A percentile compares a stretch with the other conserved stretches of the same genome.
Evolutionary conservation across 2,329 filamentous ascomycete genomes (phyloP).

Genomic region (Thelonectria rubi): DNA sequence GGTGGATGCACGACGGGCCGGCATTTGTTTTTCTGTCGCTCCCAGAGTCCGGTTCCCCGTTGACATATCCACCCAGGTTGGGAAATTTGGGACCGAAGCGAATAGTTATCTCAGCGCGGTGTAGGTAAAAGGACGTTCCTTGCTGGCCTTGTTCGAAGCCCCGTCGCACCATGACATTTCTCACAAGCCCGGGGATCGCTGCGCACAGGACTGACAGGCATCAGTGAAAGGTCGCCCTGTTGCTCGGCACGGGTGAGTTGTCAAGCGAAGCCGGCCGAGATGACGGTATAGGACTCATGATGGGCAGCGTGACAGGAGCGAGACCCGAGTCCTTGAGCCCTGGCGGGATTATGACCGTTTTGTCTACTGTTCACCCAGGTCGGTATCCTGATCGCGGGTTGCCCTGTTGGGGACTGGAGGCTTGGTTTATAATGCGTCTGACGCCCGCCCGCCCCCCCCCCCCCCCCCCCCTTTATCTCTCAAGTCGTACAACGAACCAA

Average conservation of each 20-base stretch:
- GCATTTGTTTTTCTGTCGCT: constrained; percentile 11
- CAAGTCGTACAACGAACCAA: constrained; percentile 8
- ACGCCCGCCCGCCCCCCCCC: no score
- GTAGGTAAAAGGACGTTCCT: neutral
- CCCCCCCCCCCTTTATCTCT: neutral
- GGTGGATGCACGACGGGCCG: constrained; percentile 7
- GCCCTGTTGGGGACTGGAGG: neutral
- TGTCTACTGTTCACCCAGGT: constrained; percentile 11
- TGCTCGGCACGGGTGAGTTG: constrained; percentile 6
- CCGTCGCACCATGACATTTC: constrained; percentile 20
- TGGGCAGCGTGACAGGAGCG: neutral
- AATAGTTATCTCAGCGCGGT: constrained; percentile 4
- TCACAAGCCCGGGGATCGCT: constrained; percentile 10
- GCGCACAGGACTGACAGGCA: constrained; percentile 12
- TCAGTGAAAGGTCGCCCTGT: neutral
- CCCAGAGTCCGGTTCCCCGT: constrained; percentile 2
- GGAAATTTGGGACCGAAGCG: constrained; percentile 3
- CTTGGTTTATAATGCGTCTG: constrained; percentile 10
- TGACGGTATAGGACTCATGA: constrained; percentile 8
- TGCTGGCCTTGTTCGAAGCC: constrained; percentile 5
- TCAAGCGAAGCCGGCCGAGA: constrained; percentile 11
- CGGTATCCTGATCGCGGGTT: constrained; percentile 16
- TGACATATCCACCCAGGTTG: neutral
- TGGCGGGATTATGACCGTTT: constrained; percentile 8
- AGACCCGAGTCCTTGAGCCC: constrained; percentile 11